Percentiles rank a stretch among this genome's conserved stretches.
Conservation (phyloP, 225 moss, liverwort and hornwort genomes). For the Lunularia cruciata region DNA sequence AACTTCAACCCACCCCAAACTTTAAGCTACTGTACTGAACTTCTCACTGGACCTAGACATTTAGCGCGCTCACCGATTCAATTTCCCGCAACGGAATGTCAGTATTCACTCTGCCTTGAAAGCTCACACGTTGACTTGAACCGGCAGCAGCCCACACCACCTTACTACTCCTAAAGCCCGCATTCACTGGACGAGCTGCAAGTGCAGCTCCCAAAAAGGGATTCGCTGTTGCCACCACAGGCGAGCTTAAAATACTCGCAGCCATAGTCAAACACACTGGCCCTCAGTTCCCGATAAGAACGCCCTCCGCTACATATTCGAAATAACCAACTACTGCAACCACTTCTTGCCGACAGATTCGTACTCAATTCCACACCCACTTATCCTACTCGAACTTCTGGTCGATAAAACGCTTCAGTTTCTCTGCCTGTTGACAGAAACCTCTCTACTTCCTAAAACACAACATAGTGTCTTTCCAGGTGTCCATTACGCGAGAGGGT, state of each 20-base stretch:
- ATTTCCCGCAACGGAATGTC: constrained; percentile 35
- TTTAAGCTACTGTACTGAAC: no score
- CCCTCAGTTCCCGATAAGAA: no score
- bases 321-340: no score
- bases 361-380: no score
- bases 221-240: not conserved
- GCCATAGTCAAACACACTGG: constrained; percentile 2
- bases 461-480: no score
- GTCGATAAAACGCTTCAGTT: no score
- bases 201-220: not conserved
- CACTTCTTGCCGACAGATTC: no score
- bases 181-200: constrained; percentile 6
- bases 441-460: no score
- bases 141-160: constrained; percentile 12
- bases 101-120: constrained; percentile 34
- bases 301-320: no score
- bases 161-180: not conserved
- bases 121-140: constrained; percentile 29
- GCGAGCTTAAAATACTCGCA: not conserved
- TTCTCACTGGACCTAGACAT: not conserved
- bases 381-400: no score
- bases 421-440: no score
- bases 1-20: not conserved
- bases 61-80: constrained; percentile 21
- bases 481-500: no score